phyloP scores from a whole-genome alignment of 2,329 filamentous ascomycete species.

The Exophiala xenobiotica region DNA sequence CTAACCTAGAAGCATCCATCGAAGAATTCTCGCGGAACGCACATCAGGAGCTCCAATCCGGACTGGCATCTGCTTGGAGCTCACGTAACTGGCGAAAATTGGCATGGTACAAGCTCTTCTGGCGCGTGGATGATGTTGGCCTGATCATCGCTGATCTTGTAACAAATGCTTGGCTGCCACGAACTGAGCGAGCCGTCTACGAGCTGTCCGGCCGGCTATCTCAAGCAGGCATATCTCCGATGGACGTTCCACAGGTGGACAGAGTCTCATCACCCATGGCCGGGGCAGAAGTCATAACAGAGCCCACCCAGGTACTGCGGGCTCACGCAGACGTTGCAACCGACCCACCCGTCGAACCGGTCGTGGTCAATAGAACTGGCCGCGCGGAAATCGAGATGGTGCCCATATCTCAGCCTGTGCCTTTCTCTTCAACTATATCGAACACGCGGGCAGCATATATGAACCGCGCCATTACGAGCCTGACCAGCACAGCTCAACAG shows the following conservation, averaged over 20 bases:
- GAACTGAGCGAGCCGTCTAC: constrained; percentile 77
- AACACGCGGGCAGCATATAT: constrained; percentile 67
- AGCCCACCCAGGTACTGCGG: constrained; percentile 17
- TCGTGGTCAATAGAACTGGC: constrained; percentile 30
- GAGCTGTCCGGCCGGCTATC: constrained; percentile 76
- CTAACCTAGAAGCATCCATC: constrained; percentile 59
- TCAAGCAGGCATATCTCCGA: constrained; percentile 52
- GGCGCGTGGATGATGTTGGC: constrained; percentile 87
- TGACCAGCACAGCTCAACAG: constrained; percentile 71
- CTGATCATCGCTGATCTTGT: constrained; percentile 80
- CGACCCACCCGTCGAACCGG: constrained; percentile 14
- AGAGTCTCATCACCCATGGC: not conserved
- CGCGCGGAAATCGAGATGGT: constrained; percentile 19
- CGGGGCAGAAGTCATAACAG: not conserved
- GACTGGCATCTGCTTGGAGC: constrained; percentile 74
- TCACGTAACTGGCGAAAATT: constrained; percentile 76
- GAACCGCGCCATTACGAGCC: constrained; percentile 64
- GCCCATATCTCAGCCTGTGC: constrained; percentile 30
- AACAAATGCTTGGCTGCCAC: constrained; percentile 70
- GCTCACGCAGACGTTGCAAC: constrained; percentile 20
- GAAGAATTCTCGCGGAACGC: constrained; percentile 73
- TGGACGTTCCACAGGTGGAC: constrained; percentile 3
- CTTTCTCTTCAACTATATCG: constrained; percentile 76
- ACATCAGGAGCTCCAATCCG: constrained; percentile 77
- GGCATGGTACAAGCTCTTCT: constrained; percentile 93